Conservation (phyloP, 2,329 filamentous ascomycete species). For the Trichoderma polysporum region DNA sequence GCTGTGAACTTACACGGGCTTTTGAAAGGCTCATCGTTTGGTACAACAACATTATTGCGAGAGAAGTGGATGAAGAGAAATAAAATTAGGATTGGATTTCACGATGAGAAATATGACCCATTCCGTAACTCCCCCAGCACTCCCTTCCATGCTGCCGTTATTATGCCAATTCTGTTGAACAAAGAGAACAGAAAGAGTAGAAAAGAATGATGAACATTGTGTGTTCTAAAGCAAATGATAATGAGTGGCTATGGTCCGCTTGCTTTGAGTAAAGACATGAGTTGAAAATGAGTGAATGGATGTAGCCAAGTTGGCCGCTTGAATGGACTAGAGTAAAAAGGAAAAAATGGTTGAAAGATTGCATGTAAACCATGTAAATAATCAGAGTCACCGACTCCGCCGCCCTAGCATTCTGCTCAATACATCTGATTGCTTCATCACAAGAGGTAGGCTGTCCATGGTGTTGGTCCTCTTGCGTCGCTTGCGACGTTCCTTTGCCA, state of each 20-base stretch:
- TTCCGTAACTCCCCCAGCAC: background rate
- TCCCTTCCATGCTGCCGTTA: background rate
- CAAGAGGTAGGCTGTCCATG: background rate
- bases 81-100: background rate
- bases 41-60: background rate
- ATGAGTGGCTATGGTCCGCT: slow-evolving; percentile 6
- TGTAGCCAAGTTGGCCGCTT: background rate
- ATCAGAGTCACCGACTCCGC: slow-evolving; percentile 24
- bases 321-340: background rate
- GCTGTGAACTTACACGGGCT: background rate
- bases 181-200: background rate
- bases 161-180: background rate
- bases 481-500: slow-evolving; percentile 1
- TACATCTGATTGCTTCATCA: slow-evolving; percentile 30
- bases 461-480: slow-evolving; percentile 17
- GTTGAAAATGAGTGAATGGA: background rate
- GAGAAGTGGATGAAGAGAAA: background rate
- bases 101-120: background rate
- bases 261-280: background rate
- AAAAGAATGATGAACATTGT: background rate
- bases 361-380: background rate
- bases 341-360: background rate
- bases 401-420: slow-evolving; percentile 41
- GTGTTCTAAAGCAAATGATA: background rate
- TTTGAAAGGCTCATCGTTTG: background rate